Base-by-base conservation (phyloP, 345 rosid species). In the Populus nigra region DNA sequence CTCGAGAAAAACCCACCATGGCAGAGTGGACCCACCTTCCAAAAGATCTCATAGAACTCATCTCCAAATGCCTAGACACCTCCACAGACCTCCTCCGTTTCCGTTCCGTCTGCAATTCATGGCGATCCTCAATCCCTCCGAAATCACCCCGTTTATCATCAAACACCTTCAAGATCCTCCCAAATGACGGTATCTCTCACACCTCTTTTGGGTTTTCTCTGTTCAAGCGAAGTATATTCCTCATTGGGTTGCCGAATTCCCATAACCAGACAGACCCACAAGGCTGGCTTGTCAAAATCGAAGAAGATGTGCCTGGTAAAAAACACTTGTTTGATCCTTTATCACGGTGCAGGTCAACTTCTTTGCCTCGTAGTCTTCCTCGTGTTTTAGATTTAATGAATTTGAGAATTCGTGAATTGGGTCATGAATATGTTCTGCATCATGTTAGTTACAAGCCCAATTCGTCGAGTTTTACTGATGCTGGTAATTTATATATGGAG, bases 71-170 rank as follows among this genome's bases (percentile, higher is more conserved):
- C 83, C 81, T 93, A 2, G 88, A 82, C 45, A 82, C 88, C 27
- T 80, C 90, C 71, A 81, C 83, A 69, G 98, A 96, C 72, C 76
- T 91, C 80, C 66, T 77, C 20, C 94, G 92, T 2, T 87, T 89
- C 85, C 99, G 99, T 39, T 87, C 97, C 76, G 89, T 92, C 20
- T 96, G 99, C 75, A 81, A 87, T 50, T 78, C 90, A 57, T 96
- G 99, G 99, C 89, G 97, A 23, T 89, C 87, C 78, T 82, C 96
- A 38, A 77, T 83, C 55, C 53, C 82, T 22, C 87, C 89, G 0
- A 82, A 78, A 50, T 84, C 79, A 8, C 78, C 78, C 72, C 88
- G 83, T 27, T 80, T 84, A 4, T 76, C 17, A 22, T 10, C 15
- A 10, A 59, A 59, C 65, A 85, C 86, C 57, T 83, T 88, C 77